Evolutionary conservation across 768 basidiomycete species (phyloP).

Genomic region (Leccinum arenicola): DNA sequence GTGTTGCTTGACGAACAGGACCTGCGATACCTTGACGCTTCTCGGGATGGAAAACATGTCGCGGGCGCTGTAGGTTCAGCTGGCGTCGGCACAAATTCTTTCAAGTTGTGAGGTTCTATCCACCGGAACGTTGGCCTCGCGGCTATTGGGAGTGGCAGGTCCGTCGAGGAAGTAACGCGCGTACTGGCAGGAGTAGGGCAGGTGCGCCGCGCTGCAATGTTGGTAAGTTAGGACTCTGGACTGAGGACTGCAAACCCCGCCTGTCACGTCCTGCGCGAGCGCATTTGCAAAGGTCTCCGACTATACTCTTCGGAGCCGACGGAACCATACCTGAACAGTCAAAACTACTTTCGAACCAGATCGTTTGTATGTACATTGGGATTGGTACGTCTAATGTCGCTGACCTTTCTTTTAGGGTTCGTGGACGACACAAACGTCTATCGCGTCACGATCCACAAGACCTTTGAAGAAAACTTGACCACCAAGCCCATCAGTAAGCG

Average conservation of each 20-base stretch:
- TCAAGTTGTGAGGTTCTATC: constrained; percentile 68
- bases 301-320: constrained; percentile 99
- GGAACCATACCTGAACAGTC: constrained; percentile 98
- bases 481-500: constrained; percentile 93
- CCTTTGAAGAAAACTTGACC: constrained; percentile 99
- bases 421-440: constrained; percentile 99
- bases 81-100: constrained; percentile 15
- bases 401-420: constrained; percentile 61
- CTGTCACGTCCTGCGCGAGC: constrained; percentile 94
- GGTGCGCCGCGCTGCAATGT: no score
- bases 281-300: constrained; percentile 97
- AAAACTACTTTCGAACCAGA: constrained; percentile 98
- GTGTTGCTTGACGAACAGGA: constrained; percentile 83
- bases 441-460: constrained; percentile 98
- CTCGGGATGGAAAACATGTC: constrained; percentile 67
- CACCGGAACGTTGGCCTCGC: constrained; percentile 88
- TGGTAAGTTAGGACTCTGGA: no score
- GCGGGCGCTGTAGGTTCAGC: constrained; percentile 71
- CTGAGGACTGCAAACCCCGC: constrained; percentile 77
- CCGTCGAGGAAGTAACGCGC: constrained; percentile 47
- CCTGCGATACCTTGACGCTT: constrained; percentile 66
- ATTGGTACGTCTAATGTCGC: not conserved
- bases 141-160: constrained; percentile 45
- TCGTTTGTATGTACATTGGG: constrained; percentile 65
- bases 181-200: no score